Percentiles rank a stretch among this genome's conserved stretches.
Conservation (phyloP, 2,329 filamentous ascomycete species). For the Sporothrix inflata region DNA sequence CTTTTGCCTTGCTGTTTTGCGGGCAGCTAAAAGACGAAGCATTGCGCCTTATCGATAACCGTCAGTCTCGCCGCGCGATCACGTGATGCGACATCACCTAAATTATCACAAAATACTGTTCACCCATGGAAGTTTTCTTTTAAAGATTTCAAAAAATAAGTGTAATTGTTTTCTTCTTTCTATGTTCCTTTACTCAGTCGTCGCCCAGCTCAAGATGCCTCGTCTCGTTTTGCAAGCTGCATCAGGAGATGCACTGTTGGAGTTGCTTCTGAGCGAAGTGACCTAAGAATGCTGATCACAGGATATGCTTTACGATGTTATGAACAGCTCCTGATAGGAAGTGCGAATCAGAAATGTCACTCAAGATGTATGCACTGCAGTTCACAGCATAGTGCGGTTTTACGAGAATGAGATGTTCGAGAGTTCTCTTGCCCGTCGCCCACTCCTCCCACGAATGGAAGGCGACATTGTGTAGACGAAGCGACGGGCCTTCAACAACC, state of each 20-base stretch:
- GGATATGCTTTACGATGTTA: too few relatives aligned
- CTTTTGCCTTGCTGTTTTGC: background rate
- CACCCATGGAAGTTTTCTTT: background rate
- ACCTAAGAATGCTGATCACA: too few relatives aligned
- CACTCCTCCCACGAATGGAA: constrained; percentile 39
- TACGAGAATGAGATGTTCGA: constrained; percentile 37
- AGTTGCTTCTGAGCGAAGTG: too few relatives aligned
- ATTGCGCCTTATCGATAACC: constrained; percentile 21
- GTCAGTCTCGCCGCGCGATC: background rate
- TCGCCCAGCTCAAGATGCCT: too few relatives aligned
- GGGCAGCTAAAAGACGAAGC: background rate
- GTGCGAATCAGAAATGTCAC: too few relatives aligned
- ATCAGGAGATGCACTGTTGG: too few relatives aligned
- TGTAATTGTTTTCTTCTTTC: background rate
- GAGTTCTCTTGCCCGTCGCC: constrained; percentile 50
- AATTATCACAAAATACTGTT: background rate
- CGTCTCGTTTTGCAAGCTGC: too few relatives aligned
- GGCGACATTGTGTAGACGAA: constrained; percentile 38
- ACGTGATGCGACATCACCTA: background rate
- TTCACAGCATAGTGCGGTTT: background rate
- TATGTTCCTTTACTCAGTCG: too few relatives aligned
- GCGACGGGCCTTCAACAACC: constrained; percentile 46
- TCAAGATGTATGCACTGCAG: background rate
- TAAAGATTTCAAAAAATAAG: too few relatives aligned
- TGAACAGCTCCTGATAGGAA: too few relatives aligned